Conservation (phyloP, 495 filamentous ascomycete species). For the Massariosphaeria phaeospora region DNA sequence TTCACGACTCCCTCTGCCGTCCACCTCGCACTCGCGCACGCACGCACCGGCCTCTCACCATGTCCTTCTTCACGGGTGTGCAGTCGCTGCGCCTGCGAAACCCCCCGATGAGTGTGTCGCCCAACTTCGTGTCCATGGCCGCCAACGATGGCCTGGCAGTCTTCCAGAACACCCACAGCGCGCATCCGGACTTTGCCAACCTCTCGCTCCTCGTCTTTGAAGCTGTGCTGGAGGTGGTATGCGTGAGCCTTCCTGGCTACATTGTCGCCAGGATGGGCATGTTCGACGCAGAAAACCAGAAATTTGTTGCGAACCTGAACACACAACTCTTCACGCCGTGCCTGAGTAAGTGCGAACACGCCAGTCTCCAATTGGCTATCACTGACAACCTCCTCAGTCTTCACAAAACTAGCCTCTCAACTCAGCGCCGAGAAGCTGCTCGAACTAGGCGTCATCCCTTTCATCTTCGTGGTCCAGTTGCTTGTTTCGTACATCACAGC, state of each 20-base stretch:
- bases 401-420: constrained; percentile 95
- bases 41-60: constrained; percentile 12
- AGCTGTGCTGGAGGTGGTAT: constrained; percentile 92
- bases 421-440: constrained; percentile 82
- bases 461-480: constrained; percentile 87
- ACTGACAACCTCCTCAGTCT: constrained; percentile 54
- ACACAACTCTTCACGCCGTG: constrained; percentile 93
- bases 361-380: background rate
- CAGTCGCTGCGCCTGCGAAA: constrained; percentile 27
- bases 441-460: constrained; percentile 86
- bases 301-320: constrained; percentile 92
- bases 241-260: constrained; percentile 92
- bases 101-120: background rate
- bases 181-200: constrained; percentile 64
- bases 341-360: constrained; percentile 61
- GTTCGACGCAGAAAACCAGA: constrained; percentile 91
- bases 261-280: constrained; percentile 82
- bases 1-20: no score
- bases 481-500: constrained; percentile 76
- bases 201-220: constrained; percentile 87
- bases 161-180: constrained; percentile 41
- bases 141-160: constrained; percentile 27
- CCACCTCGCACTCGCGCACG: background rate
- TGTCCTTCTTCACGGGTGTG: constrained; percentile 25
- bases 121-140: constrained; percentile 28